A percentile compares a stretch with the other conserved stretches of the same genome.
Evolutionary conservation across 2,329 filamentous ascomycete species (phyloP).

Genomic region (Aspergillus pseudoviridinutans): DNA sequence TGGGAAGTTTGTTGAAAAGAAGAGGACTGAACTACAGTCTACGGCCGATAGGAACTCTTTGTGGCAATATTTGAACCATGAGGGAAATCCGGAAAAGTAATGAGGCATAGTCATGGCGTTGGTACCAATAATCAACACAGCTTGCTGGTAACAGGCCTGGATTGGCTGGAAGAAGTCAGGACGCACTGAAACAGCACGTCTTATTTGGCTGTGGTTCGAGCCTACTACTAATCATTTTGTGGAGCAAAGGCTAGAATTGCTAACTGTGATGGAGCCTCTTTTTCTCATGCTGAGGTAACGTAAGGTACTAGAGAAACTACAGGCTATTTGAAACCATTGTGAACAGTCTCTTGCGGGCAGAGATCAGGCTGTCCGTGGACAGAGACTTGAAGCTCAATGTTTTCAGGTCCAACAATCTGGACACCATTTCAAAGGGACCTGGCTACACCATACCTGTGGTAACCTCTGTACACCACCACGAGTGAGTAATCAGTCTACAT

Average conservation of each 20-base stretch:
- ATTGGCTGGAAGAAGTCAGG: background rate
- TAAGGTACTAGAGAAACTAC: background rate
- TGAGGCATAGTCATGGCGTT: background rate
- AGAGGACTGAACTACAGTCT: background rate
- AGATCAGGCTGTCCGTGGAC: background rate
- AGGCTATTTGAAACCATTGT: background rate
- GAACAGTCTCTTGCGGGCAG: background rate
- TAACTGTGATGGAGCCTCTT: background rate
- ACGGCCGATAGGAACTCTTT: background rate
- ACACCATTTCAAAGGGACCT: background rate
- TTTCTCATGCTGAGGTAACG: background rate
- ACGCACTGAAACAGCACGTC: background rate
- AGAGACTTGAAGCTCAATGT: background rate
- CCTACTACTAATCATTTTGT: background rate
- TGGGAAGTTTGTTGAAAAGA: background rate
- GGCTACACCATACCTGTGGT: background rate
- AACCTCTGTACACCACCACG: background rate
- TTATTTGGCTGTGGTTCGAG: background rate
- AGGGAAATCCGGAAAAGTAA: background rate
- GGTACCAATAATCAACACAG: background rate
- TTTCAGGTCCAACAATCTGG: background rate
- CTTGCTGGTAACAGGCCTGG: background rate
- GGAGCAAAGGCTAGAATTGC: background rate
- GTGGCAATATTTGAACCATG: background rate
- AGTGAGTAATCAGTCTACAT: background rate